These are phyloP conservation scores for Mariannaea elegans DNA, from an alignment of 2,329 filamentous ascomycete species.

Conservation along the genomic window DNA sequence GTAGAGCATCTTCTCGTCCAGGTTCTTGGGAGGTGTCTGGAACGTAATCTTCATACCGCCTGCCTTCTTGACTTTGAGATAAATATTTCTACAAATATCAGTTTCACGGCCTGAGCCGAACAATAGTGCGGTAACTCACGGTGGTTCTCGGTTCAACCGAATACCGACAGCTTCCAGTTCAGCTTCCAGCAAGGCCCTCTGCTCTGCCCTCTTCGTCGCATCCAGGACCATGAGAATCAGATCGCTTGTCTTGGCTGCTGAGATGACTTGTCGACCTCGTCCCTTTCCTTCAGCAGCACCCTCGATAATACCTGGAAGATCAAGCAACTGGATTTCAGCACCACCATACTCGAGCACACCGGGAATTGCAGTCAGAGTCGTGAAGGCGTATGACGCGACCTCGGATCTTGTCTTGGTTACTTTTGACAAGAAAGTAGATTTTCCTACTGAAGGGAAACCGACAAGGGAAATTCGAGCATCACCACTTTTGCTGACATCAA, in stretches of 20 bases:
- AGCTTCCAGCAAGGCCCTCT: constrained; percentile 86
- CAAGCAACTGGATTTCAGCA: constrained; percentile 96
- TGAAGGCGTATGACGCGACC: constrained; percentile 96
- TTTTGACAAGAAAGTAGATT: constrained; percentile 98
- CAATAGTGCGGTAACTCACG: constrained; percentile 61
- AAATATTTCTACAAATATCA: constrained; percentile 78
- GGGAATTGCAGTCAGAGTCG: constrained; percentile 95
- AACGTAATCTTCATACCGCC: constrained; percentile 99
- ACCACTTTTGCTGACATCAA: constrained; percentile 94
- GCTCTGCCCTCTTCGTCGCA: constrained; percentile 95
- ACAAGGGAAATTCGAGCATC: constrained; percentile 97
- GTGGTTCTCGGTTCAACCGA: constrained; percentile 87
- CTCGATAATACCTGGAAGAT: constrained; percentile 98
- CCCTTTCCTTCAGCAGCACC: constrained; percentile 96
- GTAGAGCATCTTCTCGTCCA: constrained; percentile 98
- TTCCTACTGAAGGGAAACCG: constrained; percentile 98
- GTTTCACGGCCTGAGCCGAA: not conserved
- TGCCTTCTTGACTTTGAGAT: constrained; percentile 93
- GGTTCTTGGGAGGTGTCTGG: constrained; percentile 82
- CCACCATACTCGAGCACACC: constrained; percentile 98
- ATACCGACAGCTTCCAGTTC: constrained; percentile 97
- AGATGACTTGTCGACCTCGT: constrained; percentile 94
- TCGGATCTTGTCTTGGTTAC: constrained; percentile 98
- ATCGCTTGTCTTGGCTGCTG: constrained; percentile 97
- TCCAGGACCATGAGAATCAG: constrained; percentile 97